These are phyloP conservation scores for Cicer yamashitae DNA, from an alignment of 306 rosid genomes.

Conservation along the genomic window DNA sequence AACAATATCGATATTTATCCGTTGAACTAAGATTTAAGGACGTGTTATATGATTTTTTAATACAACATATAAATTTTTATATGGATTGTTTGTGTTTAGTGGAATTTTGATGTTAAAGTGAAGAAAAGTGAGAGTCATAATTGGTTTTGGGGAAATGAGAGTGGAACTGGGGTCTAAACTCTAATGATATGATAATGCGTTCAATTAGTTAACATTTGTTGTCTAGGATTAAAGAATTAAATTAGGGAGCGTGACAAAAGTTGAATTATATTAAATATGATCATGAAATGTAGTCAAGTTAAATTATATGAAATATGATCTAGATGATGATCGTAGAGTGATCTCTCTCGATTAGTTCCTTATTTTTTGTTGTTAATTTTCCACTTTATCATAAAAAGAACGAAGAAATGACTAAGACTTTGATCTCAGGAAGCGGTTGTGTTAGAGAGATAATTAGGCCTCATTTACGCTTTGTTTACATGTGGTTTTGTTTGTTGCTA, in stretches of 20 bases:
- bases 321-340: no score
- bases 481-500: constrained; percentile 7
- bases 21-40: no score
- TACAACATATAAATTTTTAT: neutral
- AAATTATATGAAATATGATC: no score
- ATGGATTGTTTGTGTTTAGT: constrained; percentile 36
- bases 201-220: constrained; percentile 23
- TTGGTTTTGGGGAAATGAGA: constrained; percentile 35
- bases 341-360: no score
- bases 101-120: constrained; percentile 42
- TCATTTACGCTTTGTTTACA: neutral
- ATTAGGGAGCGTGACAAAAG: constrained; percentile 2
- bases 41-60: no score
- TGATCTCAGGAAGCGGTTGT: constrained; percentile 23
- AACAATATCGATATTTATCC: no score
- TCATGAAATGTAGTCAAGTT: no score
- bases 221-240: constrained; percentile 22
- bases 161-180: constrained; percentile 33
- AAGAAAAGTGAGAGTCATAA: constrained; percentile 27
- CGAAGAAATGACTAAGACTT: constrained; percentile 18
- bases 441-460: constrained; percentile 7
- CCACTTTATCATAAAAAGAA: neutral
- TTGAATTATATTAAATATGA: no score
- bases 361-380: no score
- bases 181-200: constrained; percentile 23